phyloP scores from a whole-genome alignment of 176 grass and related monocot species.

The Oryza glumipatula region DNA sequence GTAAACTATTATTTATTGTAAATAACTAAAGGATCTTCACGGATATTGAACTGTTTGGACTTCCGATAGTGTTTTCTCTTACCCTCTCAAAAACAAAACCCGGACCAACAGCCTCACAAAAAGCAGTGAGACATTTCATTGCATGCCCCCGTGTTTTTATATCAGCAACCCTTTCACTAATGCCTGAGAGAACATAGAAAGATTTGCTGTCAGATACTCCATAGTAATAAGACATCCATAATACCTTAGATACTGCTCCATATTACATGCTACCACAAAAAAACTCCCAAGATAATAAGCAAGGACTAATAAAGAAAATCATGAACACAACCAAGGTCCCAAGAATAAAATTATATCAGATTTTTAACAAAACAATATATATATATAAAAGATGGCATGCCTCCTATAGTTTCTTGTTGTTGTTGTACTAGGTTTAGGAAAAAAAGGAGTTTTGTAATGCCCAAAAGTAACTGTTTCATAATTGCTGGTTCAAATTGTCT shows the following conservation, averaged over 20 bases:
- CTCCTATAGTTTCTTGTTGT: too few species aligned
- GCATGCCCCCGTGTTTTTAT: slow-evolving; percentile 89
- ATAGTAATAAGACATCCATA: slow-evolving; percentile 19
- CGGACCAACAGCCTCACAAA: slow-evolving; percentile 92
- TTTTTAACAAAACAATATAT: neutral
- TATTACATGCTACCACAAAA: neutral
- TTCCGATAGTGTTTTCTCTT: slow-evolving; percentile 25
- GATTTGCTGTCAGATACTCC: neutral
- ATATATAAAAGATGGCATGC: too few species aligned
- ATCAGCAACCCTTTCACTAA: slow-evolving; percentile 97
- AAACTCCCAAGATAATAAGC: neutral
- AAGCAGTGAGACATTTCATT: slow-evolving; percentile 94
- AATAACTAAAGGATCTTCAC: neutral
- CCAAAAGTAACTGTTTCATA: neutral
- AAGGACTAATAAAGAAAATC: neutral
- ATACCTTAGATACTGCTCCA: slow-evolving; percentile 1
- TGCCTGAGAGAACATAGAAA: slow-evolving; percentile 54
- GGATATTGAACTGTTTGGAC: neutral
- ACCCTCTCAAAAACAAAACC: slow-evolving; percentile 99
- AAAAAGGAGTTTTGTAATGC: too few species aligned
- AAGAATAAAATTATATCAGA: neutral
- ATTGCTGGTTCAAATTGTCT: neutral
- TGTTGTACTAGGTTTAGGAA: too few species aligned
- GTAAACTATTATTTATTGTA: neutral
- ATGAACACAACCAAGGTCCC: neutral